Base-by-base conservation (phyloP, 192 early-diverging fungal species). In the Linnemannia exigua region DNA sequence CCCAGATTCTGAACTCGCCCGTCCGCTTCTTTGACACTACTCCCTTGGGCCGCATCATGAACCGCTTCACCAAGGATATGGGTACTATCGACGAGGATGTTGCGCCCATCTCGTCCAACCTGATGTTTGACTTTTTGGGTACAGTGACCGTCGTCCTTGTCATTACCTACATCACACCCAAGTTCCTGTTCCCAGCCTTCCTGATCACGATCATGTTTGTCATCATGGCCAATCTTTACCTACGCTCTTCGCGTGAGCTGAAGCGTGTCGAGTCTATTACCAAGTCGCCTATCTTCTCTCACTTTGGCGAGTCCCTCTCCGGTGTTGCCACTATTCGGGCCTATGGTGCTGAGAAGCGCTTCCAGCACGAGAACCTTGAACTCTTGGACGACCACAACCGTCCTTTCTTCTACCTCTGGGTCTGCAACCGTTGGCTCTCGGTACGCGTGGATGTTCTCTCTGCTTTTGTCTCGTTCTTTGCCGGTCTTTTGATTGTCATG, bases 321-420 rank as follows among this genome's bases (percentile, higher is more conserved):
- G 96, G 96, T 33, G 92, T 93, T 37, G 90, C 94, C 19, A 95
- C 95, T 11, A 96, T 98, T 54, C 93, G 97, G 31, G 97, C 97
- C 38, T 98, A 93, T 88, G 92, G 93, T 16, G 90, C 89, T 33
- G 81, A 93, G 80, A 86, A 93, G 44, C 87, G 91, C 38, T 97
- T 96, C 79, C 87, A 93, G 74, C 85, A 83, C 41, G 89, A 92
- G 73, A 92, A 93, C 48, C 72, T 92, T 76, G 83, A 83, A 61
- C 79, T 90, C 33, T 76, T 92, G 28, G 93, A 98, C 80, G 87
- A 90, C 38, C 93, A 96, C 82, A 94, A 96, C 87, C 89, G 95
- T 28, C 91, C 96, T 19, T 95, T 91, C 79, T 97, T 95, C 76
- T 91, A 94, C 66, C 85, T 95, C 77, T 95, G 95, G 95, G 91